Base-by-base conservation (phyloP, 2,329 filamentous ascomycete species). In the Clonostachys chloroleuca region DNA sequence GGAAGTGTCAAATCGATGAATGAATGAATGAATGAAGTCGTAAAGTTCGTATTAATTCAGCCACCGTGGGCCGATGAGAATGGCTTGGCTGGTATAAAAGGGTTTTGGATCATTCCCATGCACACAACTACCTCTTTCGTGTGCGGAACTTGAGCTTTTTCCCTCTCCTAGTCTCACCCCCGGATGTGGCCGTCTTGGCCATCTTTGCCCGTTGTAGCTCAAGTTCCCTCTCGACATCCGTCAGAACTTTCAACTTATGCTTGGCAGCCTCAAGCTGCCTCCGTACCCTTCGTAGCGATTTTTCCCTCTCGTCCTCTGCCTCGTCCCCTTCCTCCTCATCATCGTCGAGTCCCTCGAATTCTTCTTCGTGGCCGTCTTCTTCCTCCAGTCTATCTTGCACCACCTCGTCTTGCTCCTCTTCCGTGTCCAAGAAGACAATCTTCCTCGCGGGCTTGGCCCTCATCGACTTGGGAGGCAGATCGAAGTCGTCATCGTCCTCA, bases 151-250 rank as follows among this genome's bases (percentile, higher is more conserved):
- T 83, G 52, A 83, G 75, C 67, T 81, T 84, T 63, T 77, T 77
- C 20, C 82, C 81, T 37, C 70, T 69, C 60, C 80, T 81, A 30
- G 77, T 83, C n/a, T 72, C 58, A 13, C 80, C 79, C 36, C 78
- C 79, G 6, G 77, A 74, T 3, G 81, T 84, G 9, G 77, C 70
- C 53, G 80, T 83, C 69, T 86, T 86, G 35, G 79, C 80, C 81
- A 84, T 85, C 60, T 76, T 79, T 16, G 80, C 77, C 49, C 76
- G 70, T 62, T 84, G 80, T 47, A 81, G 50, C 51, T 81, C 80
- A 24, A 86, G 68, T 54, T 75, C 67, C 37, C 70, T 64, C 63
- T 86, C 82, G 20, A 80, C 77, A 18, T 73, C 67, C n/a, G 73
- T 67, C 30, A 86, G 64, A 2, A 70, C 68, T 57, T 71, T 70